phyloP scores from a whole-genome alignment of 2,329 filamentous ascomycete genomes.

The Chaetomiaceae sp. region DNA sequence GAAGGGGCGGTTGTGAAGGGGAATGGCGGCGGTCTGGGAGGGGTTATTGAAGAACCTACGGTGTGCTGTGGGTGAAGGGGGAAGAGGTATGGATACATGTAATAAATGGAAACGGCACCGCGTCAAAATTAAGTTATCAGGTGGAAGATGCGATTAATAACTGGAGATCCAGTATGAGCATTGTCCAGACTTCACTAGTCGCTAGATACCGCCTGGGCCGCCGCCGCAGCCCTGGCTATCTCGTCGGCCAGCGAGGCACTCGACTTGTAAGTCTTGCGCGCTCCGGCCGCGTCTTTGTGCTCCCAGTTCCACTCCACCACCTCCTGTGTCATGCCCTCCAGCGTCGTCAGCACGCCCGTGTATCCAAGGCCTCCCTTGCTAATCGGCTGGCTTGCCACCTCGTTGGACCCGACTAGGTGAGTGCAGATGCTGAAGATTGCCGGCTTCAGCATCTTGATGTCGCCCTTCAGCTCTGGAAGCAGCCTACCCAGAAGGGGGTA shows the following conservation, averaged over 20 bases:
- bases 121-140: neutral
- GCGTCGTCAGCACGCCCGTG: slow-evolving; percentile 32
- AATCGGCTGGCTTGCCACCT: slow-evolving; percentile 28
- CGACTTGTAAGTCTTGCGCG: slow-evolving; percentile 31
- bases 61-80: slow-evolving; percentile 40
- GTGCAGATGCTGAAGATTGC: slow-evolving; percentile 37
- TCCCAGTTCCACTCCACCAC: slow-evolving; percentile 38
- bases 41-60: slow-evolving; percentile 40
- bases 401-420: slow-evolving; percentile 34
- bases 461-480: slow-evolving; percentile 30
- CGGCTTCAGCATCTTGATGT: slow-evolving; percentile 34
- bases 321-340: slow-evolving; percentile 36
- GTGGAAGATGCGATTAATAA: too few relatives aligned
- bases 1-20: slow-evolving; percentile 21
- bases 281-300: slow-evolving; percentile 23
- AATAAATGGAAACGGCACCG: too few relatives aligned
- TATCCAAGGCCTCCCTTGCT: slow-evolving; percentile 35
- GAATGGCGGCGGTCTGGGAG: slow-evolving; percentile 21
- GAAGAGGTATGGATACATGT: too few relatives aligned
- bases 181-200: neutral
- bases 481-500: slow-evolving; percentile 25
- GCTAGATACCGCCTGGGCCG: neutral
- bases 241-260: slow-evolving; percentile 36
- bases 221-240: slow-evolving; percentile 27
- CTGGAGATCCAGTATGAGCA: neutral